Evolutionary conservation across 148 eudicot species (phyloP).

Genomic region (Vaccinium macrocarpon): DNA sequence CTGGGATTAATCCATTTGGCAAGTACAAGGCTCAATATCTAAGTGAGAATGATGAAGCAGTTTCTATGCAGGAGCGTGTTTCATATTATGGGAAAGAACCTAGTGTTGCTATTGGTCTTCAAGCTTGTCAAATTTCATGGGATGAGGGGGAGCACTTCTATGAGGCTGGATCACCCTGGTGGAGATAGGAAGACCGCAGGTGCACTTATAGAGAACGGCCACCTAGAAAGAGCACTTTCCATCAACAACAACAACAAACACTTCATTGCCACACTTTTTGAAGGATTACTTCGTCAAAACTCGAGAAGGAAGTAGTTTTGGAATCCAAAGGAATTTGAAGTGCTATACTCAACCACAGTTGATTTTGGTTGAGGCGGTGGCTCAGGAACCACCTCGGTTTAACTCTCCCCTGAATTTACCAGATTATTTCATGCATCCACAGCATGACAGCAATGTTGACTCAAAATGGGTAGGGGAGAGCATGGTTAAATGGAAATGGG

Average conservation of each 20-base stretch:
- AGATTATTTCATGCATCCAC: not conserved
- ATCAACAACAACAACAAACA: not conserved
- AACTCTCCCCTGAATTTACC: not conserved
- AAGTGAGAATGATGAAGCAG: conserved; percentile 42
- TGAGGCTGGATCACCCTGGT: conserved; percentile 91
- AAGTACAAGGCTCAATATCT: conserved; percentile 33
- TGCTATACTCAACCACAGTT: not conserved
- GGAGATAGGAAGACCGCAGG: conserved; percentile 53
- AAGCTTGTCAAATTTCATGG: conserved; percentile 98
- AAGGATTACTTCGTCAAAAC: not conserved
- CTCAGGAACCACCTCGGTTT: not conserved
- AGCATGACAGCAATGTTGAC: not conserved
- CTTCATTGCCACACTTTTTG: not conserved
- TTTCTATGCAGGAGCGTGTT: conserved; percentile 67
- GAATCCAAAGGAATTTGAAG: not conserved
- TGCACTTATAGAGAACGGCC: conserved; percentile 6
- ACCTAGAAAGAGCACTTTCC: not conserved
- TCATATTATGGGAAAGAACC: conserved; percentile 86
- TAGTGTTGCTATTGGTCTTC: conserved; percentile 79
- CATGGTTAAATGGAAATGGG: not conserved
- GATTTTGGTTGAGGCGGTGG: not conserved
- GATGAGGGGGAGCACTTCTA: conserved; percentile 71
- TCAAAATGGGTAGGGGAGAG: not conserved
- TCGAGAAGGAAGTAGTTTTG: not conserved
- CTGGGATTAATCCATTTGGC: conserved; percentile 71